These are phyloP conservation scores for Tolypocladium ovalisporum DNA, from an alignment of 2,329 filamentous ascomycete genomes.

Conservation along the genomic window DNA sequence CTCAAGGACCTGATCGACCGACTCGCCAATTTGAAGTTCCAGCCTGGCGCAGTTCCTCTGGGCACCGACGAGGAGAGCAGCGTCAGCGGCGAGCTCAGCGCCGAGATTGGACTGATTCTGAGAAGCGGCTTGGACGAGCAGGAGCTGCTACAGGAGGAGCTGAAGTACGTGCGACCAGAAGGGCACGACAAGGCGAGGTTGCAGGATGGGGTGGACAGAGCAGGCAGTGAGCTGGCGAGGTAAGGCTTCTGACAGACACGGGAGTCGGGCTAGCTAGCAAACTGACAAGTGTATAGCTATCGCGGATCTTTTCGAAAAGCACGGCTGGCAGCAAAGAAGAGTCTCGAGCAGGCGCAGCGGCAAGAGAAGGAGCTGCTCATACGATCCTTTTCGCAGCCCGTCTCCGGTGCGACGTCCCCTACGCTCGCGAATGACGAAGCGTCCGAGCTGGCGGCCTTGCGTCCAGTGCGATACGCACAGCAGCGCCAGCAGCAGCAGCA, in stretches of 20 bases:
- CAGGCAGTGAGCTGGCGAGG: slow-evolving; percentile 62
- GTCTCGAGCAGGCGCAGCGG: slow-evolving; percentile 60
- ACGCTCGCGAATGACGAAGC: slow-evolving; percentile 12
- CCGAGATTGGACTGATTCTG: slow-evolving; percentile 69
- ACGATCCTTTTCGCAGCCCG: slow-evolving; percentile 44
- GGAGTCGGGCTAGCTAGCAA: background rate
- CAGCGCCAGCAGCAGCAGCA: slow-evolving; percentile 23
- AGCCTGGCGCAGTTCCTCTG: slow-evolving; percentile 45
- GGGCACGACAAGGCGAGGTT: slow-evolving; percentile 54
- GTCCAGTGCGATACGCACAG: slow-evolving; percentile 13
- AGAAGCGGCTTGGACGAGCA: slow-evolving; percentile 75
- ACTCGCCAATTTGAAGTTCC: slow-evolving; percentile 46
- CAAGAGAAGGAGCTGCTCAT: slow-evolving; percentile 70
- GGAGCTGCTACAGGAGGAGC: slow-evolving; percentile 68
- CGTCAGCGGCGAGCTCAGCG: slow-evolving; percentile 59
- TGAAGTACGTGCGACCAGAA: slow-evolving; percentile 51
- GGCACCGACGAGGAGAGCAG: slow-evolving; percentile 37
- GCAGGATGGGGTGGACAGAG: slow-evolving; percentile 52
- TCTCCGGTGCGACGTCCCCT: slow-evolving; percentile 20
- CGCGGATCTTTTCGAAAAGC: slow-evolving; percentile 69
- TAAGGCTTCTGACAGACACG: slow-evolving; percentile 24
- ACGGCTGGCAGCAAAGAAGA: slow-evolving; percentile 67
- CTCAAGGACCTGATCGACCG: slow-evolving; percentile 48
- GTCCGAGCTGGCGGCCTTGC: slow-evolving; percentile 7
- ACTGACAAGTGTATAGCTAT: slow-evolving; percentile 22